Percentiles rank a stretch among this genome's conserved stretches.
These are phyloP conservation scores for Pythium folliculosum DNA, from an alignment of 352 stramenopile species.

Conservation along the genomic window DNA sequence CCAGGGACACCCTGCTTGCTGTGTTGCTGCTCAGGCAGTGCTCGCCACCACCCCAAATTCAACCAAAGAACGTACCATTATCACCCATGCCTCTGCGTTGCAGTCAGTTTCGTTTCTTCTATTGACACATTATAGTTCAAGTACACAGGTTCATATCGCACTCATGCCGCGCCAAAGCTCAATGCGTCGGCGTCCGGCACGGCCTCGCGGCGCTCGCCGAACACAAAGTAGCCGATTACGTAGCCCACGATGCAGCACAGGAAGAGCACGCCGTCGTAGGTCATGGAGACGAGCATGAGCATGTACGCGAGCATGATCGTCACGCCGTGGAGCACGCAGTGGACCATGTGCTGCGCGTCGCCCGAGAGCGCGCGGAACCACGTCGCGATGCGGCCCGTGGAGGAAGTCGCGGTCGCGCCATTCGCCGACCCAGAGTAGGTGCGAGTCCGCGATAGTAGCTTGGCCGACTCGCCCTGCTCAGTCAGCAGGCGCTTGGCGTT, in stretches of 20 bases:
- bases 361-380: slow-evolving; percentile 61
- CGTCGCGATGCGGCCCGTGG: slow-evolving; percentile 31
- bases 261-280: slow-evolving; percentile 69
- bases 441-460: slow-evolving; percentile 43
- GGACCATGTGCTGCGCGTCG: slow-evolving; percentile 51
- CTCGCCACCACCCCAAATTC: background rate
- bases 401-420: slow-evolving; percentile 3
- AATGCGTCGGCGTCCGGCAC: slow-evolving; percentile 30
- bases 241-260: slow-evolving; percentile 58
- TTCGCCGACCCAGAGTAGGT: slow-evolving; percentile 28
- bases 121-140: slow-evolving; percentile 1
- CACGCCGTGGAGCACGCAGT: slow-evolving; percentile 56
- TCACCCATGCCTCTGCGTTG: background rate
- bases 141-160: background rate
- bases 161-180: slow-evolving; percentile 26
- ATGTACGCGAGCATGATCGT: slow-evolving; percentile 74
- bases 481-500: slow-evolving; percentile 40
- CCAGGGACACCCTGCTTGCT: background rate
- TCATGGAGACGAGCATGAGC: slow-evolving; percentile 85
- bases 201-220: slow-evolving; percentile 61
- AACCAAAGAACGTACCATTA: background rate
- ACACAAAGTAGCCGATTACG: slow-evolving; percentile 66
- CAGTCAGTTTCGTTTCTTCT: background rate
- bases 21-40: background rate
- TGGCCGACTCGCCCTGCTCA: slow-evolving; percentile 32